Evolutionary conservation across 1,284 basidiomycete genomes (phyloP).

Genomic region (Golubevia pallescens): DNA sequence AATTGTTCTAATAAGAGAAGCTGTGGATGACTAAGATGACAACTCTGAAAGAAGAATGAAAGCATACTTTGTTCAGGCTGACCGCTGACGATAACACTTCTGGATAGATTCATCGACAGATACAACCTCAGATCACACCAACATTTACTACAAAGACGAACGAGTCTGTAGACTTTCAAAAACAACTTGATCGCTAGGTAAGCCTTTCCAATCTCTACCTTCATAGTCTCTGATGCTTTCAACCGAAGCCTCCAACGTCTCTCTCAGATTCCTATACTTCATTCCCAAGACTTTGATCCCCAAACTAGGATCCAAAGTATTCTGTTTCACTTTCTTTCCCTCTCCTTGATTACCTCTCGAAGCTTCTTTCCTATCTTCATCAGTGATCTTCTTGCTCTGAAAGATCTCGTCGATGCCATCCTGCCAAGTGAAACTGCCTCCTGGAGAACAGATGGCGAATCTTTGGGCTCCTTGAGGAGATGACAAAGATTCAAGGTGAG

Average conservation of each 20-base stretch:
- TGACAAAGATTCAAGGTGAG: conserved; percentile 33
- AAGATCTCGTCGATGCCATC: conserved; percentile 36
- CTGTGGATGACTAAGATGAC: no score
- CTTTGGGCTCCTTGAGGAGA: conserved; percentile 28
- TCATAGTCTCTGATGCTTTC: conserved; percentile 37
- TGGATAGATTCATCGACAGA: no score
- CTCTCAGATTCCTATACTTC: conserved; percentile 31
- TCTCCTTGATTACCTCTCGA: conserved; percentile 31
- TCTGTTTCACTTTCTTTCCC: conserved; percentile 28
- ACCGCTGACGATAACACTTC: no score
- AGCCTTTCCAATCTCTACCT: conserved; percentile 38
- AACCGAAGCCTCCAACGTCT: conserved; percentile 26
- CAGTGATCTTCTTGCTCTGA: conserved; percentile 19
- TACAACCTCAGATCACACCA: no score
- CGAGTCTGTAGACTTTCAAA: neutral
- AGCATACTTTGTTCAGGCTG: no score
- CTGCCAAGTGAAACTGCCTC: conserved; percentile 20
- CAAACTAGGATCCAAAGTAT: conserved; percentile 33
- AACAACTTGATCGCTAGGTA: conserved; percentile 19
- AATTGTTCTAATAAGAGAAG: no score
- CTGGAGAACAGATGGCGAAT: conserved; percentile 23
- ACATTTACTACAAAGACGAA: no score
- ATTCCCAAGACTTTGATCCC: conserved; percentile 32
- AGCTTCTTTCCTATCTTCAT: conserved; percentile 33
- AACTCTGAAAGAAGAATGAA: no score